Evolutionary conservation across 495 filamentous ascomycete species (phyloP), one percentile per base, ranked within the genome.

Genomic region (Lepidopterella palustris): DNA sequence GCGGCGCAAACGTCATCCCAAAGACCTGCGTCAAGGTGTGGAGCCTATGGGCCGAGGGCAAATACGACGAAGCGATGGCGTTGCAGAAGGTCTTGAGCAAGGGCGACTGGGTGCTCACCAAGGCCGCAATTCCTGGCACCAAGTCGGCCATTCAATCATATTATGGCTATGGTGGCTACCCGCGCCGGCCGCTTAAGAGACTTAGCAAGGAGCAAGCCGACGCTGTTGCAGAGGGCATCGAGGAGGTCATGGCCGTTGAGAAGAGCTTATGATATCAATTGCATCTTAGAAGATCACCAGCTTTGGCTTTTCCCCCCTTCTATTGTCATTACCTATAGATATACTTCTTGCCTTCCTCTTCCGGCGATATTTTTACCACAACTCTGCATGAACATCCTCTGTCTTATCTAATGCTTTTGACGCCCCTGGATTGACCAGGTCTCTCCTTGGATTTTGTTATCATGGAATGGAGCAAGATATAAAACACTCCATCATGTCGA

Each of bases 91-190:
- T 80, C 3, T 78, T 95, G 54, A 84, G 83, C 54, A 83, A 79
- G 69, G 87, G 86, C 25, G 90, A 95, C 65, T 95, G 90, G 90
- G 84, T 89, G 35, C 76, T 95, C 29, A 92, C 89, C 53, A 93
- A 92, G 78, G 77, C 87, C 5, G 87, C 88, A 40, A 90, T 95
- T 63, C 86, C 90, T 3, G 89, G 90, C 8, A 93, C 90, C 31
- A 95, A 95, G 79, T 79, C 80, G 64, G 89, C 88, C 21, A 87
- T 95, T 60, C 85, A 92, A 76, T 81, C 75, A 48, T 91, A 89
- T 70, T 92, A 83, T 70, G 89, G 90, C 35, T 95, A 95, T 69
- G 90, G 89, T 27, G 89, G 89, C 1, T 86, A 80, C 68, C 88
- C 89, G 11, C 78, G 90, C 24, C 78, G 82, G 50, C 89, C 90